Evolutionary conservation across 1,284 basidiomycete species (phyloP).

Genomic region (Neolentinus lepideus): DNA sequence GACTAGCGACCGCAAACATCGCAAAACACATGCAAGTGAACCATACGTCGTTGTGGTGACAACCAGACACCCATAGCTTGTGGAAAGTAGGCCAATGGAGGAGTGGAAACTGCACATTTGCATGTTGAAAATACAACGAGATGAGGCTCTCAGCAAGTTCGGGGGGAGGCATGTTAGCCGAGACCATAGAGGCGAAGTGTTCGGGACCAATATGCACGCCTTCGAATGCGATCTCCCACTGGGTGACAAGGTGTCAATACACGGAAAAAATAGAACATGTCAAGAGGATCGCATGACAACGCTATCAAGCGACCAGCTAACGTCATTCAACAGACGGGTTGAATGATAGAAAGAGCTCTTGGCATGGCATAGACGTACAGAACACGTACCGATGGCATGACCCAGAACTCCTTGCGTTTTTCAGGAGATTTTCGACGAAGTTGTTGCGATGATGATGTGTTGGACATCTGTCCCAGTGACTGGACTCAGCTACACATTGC

Average conservation of each 20-base stretch:
- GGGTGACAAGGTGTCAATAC: conserved; percentile 3
- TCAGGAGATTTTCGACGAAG: conserved; percentile 8
- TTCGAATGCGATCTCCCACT: conserved; percentile 62
- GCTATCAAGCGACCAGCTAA: not conserved
- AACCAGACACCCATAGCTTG: conserved; percentile 30
- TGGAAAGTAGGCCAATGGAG: conserved; percentile 45
- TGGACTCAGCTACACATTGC: not conserved
- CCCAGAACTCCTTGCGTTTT: conserved; percentile 26
- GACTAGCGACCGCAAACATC: conserved; percentile 42
- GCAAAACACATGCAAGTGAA: conserved; percentile 43
- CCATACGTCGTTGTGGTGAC: conserved; percentile 33
- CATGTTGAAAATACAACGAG: conserved; percentile 39
- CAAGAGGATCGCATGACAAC: not conserved
- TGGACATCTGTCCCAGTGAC: not conserved
- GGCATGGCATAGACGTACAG: not conserved
- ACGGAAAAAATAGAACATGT: not conserved
- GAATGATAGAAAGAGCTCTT: not conserved
- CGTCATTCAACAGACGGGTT: not conserved
- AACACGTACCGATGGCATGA: conserved; percentile 25
- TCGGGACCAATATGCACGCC: conserved; percentile 29
- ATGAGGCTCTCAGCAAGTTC: conserved; percentile 40
- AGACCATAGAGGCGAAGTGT: conserved; percentile 28
- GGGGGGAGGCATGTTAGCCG: conserved; percentile 44
- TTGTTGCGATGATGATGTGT: not conserved
- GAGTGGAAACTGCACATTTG: conserved; percentile 35